Evolutionary conservation across 805 yeast species (phyloP).

Genomic region (Metschnikowia orientalis): DNA sequence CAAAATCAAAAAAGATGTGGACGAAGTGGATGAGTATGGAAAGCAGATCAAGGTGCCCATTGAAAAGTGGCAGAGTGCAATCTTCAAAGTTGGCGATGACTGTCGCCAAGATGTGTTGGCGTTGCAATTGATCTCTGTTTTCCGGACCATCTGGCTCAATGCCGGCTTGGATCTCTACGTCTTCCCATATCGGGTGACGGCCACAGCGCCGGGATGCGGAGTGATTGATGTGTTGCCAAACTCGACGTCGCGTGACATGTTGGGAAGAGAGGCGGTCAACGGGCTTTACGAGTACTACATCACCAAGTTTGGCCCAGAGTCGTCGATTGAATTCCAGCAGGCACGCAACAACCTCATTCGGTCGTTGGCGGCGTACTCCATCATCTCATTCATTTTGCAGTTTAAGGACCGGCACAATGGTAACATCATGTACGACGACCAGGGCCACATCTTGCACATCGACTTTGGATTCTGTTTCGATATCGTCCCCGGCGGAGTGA

Average conservation of each 20-base stretch:
- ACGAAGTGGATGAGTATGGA: slow-evolving; percentile 40
- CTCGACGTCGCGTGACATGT: slow-evolving; percentile 93
- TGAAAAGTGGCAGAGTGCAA: slow-evolving; percentile 89
- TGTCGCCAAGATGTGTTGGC: slow-evolving; percentile 97
- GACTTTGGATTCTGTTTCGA: slow-evolving; percentile 99
- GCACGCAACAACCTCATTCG: slow-evolving; percentile 92
- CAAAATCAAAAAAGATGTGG: slow-evolving; percentile 62
- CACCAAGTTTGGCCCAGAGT: slow-evolving; percentile 93
- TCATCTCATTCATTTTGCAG: slow-evolving; percentile 84
- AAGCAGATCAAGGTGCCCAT: slow-evolving; percentile 32
- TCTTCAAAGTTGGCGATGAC: slow-evolving; percentile 98
- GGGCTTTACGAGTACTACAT: slow-evolving; percentile 90
- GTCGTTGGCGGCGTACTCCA: slow-evolving; percentile 90
- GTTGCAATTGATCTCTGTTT: slow-evolving; percentile 83
- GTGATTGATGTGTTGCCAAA: slow-evolving; percentile 96
- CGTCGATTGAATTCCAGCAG: slow-evolving; percentile 79
- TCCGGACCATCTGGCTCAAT: slow-evolving; percentile 83
- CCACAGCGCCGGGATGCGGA: slow-evolving; percentile 99
- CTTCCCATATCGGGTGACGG: slow-evolving; percentile 92
- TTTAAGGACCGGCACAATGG: slow-evolving; percentile 98
- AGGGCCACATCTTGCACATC: slow-evolving; percentile 92
- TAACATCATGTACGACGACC: slow-evolving; percentile 91
- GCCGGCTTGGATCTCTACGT: slow-evolving; percentile 88
- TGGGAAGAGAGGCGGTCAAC: slow-evolving; percentile 97
- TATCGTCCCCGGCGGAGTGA: slow-evolving; percentile 98